Evolutionary conservation across 2,329 filamentous ascomycete genomes (phyloP).

Genomic region (Tricladium varicosporioides): DNA sequence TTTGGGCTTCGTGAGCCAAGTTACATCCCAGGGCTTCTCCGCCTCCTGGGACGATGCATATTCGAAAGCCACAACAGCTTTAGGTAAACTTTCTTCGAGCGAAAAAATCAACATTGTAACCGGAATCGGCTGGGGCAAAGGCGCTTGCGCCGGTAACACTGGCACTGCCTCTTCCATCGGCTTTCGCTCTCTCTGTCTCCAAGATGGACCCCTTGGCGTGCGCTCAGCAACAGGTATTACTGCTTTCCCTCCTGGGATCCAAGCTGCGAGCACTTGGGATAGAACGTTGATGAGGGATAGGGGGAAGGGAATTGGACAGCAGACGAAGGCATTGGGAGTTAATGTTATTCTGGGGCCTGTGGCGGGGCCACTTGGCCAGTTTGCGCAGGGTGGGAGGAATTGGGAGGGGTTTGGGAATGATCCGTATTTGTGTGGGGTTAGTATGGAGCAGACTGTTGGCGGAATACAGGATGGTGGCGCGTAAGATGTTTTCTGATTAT

Average conservation of each 20-base stretch:
- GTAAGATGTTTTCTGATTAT: no score
- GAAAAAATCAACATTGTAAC: conserved; percentile 80
- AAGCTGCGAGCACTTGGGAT: conserved; percentile 77
- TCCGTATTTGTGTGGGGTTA: conserved; percentile 55
- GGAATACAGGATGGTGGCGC: conserved; percentile 35
- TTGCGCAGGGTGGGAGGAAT: conserved; percentile 69
- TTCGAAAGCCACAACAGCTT: conserved; percentile 61
- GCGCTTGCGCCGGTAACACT: conserved; percentile 63
- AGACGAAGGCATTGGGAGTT: conserved; percentile 66
- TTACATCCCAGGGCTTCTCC: not conserved
- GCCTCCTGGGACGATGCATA: conserved; percentile 64
- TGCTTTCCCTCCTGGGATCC: conserved; percentile 77
- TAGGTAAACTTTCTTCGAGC: conserved; percentile 65
- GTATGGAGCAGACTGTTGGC: conserved; percentile 34
- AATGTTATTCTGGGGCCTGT: conserved; percentile 74
- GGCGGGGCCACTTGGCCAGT: conserved; percentile 70
- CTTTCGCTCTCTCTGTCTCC: conserved; percentile 72
- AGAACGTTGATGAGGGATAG: conserved; percentile 67
- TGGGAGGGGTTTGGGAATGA: conserved; percentile 82
- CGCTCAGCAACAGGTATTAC: conserved; percentile 67
- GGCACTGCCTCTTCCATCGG: conserved; percentile 51
- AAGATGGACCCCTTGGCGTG: conserved; percentile 72
- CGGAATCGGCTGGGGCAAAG: conserved; percentile 71
- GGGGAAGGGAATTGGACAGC: conserved; percentile 61
- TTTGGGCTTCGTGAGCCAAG: no score